phyloP scores from a whole-genome alignment of 805 yeast genomes.

The Candida manassasensis region DNA sequence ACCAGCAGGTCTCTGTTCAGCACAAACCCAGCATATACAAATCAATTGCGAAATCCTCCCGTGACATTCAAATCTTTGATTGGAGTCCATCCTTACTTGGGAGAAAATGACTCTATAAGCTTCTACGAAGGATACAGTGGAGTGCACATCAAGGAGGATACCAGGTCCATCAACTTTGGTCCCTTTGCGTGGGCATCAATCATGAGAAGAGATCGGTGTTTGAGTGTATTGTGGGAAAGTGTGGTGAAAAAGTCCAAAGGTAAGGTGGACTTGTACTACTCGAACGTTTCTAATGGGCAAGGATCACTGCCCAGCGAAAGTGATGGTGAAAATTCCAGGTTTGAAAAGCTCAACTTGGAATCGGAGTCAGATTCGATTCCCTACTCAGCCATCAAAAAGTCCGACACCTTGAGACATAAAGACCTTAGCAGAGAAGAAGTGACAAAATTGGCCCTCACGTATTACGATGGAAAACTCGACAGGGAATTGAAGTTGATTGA shows the following conservation, averaged over 20 bases:
- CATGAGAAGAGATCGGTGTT: slow-evolving; percentile 4
- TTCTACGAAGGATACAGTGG: slow-evolving; percentile 10
- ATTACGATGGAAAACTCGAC: slow-evolving; percentile 11
- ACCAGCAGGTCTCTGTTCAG: too few species aligned
- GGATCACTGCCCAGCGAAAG: too few species aligned
- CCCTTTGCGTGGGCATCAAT: slow-evolving; percentile 6
- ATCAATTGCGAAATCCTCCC: too few species aligned
- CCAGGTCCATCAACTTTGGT: slow-evolving; percentile 1
- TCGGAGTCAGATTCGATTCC: not conserved
- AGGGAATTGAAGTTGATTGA: slow-evolving; percentile 27
- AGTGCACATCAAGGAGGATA: slow-evolving; percentile 9
- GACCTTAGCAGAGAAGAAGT: slow-evolving; percentile 7
- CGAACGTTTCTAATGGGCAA: not conserved
- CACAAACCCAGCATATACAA: too few species aligned
- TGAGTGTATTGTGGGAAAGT: slow-evolving; percentile 28
- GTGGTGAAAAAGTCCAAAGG: slow-evolving; percentile 9
- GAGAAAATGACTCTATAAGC: slow-evolving; percentile 10
- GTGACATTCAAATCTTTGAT: not conserved
- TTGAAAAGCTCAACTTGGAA: slow-evolving; percentile 1
- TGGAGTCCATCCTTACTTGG: slow-evolving; percentile 11
- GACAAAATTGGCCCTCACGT: slow-evolving; percentile 10
- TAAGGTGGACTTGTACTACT: slow-evolving; percentile 1
- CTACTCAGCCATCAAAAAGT: not conserved
- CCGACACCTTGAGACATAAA: slow-evolving; percentile 10
- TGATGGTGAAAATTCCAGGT: too few species aligned